Percentiles rank a stretch among this genome's conserved stretches.
These are phyloP conservation scores for Phoma sp. DNA, from an alignment of 2,329 filamentous ascomycete genomes.

Conservation along the genomic window DNA sequence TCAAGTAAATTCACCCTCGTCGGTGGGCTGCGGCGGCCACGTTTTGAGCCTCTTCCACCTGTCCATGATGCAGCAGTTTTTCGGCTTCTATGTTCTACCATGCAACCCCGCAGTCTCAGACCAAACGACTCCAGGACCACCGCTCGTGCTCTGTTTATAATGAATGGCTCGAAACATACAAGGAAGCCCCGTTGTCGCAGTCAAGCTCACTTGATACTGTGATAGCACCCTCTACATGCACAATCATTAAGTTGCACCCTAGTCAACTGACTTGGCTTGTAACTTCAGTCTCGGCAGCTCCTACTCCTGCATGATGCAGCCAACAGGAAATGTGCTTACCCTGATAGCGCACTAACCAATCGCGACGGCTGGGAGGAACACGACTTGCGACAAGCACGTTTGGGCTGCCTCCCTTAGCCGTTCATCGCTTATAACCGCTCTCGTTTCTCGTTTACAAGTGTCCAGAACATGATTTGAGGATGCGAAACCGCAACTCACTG, in stretches of 20 bases:
- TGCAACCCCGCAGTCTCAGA: constrained; percentile 10
- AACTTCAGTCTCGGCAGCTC: constrained; percentile 27
- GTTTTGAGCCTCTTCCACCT: constrained; percentile 25
- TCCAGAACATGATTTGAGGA: constrained; percentile 20
- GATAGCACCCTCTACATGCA: constrained; percentile 23
- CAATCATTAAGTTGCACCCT: constrained; percentile 28
- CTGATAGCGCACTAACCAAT: constrained; percentile 1
- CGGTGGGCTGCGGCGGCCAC: constrained; percentile 38
- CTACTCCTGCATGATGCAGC: constrained; percentile 43
- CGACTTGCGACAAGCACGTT: constrained; percentile 42
- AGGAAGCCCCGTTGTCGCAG: not conserved
- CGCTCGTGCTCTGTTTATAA: constrained; percentile 6
- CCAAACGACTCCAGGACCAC: constrained; percentile 20
- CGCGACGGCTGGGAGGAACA: constrained; percentile 23
- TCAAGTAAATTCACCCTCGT: constrained; percentile 17
- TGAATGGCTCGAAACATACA: constrained; percentile 1
- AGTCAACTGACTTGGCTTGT: constrained; percentile 9
- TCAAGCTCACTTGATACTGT: constrained; percentile 7
- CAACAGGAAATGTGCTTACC: constrained; percentile 20
- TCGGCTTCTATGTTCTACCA: constrained; percentile 6
- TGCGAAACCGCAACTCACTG: constrained; percentile 12
- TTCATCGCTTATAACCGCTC: constrained; percentile 35
- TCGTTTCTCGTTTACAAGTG: constrained; percentile 28
- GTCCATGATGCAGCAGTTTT: constrained; percentile 3
- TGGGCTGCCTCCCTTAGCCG: constrained; percentile 30